Evolutionary conservation across 345 rosid genomes (phyloP).

Genomic region (Chamaenerion angustifolium): DNA sequence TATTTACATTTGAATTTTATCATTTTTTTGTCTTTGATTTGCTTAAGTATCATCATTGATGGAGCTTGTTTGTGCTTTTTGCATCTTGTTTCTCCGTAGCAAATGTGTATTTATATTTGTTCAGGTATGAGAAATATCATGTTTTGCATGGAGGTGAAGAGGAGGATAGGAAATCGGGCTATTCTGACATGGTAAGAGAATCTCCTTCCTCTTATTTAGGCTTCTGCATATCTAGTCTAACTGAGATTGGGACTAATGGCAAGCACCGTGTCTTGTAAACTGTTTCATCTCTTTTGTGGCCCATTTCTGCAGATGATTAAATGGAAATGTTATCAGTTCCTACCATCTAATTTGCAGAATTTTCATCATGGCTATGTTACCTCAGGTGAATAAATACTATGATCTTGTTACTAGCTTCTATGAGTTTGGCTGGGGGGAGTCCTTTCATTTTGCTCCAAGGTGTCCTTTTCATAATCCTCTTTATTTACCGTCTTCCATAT

Average conservation of each 20-base stretch:
- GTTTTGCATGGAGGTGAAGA: constrained; percentile 64
- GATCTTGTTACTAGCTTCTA: constrained; percentile 95
- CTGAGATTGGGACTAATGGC: not conserved
- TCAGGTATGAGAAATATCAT: constrained; percentile 95
- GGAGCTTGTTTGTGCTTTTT: too few relatives aligned
- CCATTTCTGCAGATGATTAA: not conserved
- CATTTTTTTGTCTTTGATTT: too few relatives aligned
- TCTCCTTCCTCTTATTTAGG: not conserved
- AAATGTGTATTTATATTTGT: constrained; percentile 6
- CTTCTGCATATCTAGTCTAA: not conserved
- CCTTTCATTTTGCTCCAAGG: constrained; percentile 98
- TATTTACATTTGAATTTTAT: too few relatives aligned
- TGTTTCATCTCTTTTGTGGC: not conserved
- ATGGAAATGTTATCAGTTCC: too few relatives aligned
- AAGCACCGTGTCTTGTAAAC: not conserved
- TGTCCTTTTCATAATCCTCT: constrained; percentile 6
- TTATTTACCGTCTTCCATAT: not conserved
- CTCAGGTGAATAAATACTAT: constrained; percentile 86
- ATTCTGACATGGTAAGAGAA: constrained; percentile 71
- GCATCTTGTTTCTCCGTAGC: too few relatives aligned
- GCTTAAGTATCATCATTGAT: too few relatives aligned
- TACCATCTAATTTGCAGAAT: not conserved
- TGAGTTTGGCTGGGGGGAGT: constrained; percentile 98
- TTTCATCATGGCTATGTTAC: constrained; percentile 2
- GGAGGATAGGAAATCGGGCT: constrained; percentile 82